Evolutionary conservation across 306 rosid species (phyloP), one percentile per base, ranked within the genome.

Genomic region (Hippophae rhamnoides): DNA sequence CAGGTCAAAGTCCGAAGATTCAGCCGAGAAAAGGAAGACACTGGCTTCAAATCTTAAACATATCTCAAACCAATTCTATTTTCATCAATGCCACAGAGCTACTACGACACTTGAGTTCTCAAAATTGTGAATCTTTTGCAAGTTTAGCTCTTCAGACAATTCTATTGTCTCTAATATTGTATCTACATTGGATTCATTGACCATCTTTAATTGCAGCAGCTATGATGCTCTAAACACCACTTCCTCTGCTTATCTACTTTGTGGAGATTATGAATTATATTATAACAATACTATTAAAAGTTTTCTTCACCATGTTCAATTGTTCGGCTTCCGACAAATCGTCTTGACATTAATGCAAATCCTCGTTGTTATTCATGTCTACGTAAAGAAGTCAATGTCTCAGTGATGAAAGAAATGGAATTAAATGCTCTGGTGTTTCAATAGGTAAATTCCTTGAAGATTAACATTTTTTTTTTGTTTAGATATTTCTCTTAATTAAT

Each of bases 151-250:
- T 18, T 18, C 51, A 9, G 10, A 13, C 9, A 11, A 13, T 48
- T 26, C 76, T 8, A 18, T 52, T 41, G 13, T 58, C 18, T 66
- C 66, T 58, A 52, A 62, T 57, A n/a, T n/a, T n/a, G n/a, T 62
- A 5, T 11, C 54, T 10, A 10, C 25, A 11, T 8, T 3, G 10
- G 55, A 10, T 1, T 6, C 18, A n/a, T 5, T 3, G 23, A 38
- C 48, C 31, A 5, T 72, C 52, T 52, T 5, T 51, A 64, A 9
- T 41, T 75, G 78, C 74, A 63, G 72, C 7, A 52, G 1, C 40
- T 0, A 6, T 5, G 56, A 7, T 18, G 18, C 18, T 18, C 18
- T 18, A 18, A 18, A 18, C 40, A 1, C 5, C 26, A 5, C 40
- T n/a, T 44, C 47, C 1, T 9, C 40, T 2, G 74, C 52, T 7